Conservation (phyloP, 306 rosid species). For the Fagus crenata region DNA sequence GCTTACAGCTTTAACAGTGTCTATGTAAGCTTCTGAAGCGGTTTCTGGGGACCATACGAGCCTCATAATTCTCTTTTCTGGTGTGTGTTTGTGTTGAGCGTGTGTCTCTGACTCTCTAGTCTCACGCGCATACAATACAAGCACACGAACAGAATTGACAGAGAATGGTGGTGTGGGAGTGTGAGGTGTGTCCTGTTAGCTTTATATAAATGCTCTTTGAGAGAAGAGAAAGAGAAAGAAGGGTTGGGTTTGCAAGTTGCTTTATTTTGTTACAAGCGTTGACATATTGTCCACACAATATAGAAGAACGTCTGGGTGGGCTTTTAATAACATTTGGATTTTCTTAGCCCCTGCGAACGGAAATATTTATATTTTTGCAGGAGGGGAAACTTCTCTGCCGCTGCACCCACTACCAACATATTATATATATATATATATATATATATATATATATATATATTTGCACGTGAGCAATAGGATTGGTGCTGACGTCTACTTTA, state of each 20-base stretch:
- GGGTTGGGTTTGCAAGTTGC: not conserved
- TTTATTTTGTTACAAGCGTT: slow-evolving; percentile 29
- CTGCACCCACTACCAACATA: too few relatives aligned
- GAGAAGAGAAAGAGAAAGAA: not conserved
- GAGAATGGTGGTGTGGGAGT: not conserved
- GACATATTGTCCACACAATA: slow-evolving; percentile 27
- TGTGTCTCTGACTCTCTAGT: not conserved
- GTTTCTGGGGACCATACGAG: slow-evolving; percentile 91
- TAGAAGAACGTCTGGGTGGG: not conserved
- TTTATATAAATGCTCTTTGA: slow-evolving; percentile 3
- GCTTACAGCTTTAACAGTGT: slow-evolving; percentile 78
- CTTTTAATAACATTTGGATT: not conserved
- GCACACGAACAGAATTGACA: not conserved
- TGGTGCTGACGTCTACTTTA: too few relatives aligned
- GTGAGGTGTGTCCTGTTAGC: not conserved
- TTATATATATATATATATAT: too few relatives aligned
- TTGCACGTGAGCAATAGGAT: too few relatives aligned
- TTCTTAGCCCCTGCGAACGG: not conserved
- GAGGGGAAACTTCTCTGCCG: too few relatives aligned
- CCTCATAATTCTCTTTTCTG: slow-evolving; percentile 48
- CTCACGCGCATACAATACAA: not conserved
- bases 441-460: too few relatives aligned
- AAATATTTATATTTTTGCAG: too few relatives aligned
- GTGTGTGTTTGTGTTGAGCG: not conserved
- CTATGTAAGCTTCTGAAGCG: slow-evolving; percentile 73